These are phyloP conservation scores for Saitozyma sp. DNA, from an alignment of 768 basidiomycete genomes.

Conservation along the genomic window DNA sequence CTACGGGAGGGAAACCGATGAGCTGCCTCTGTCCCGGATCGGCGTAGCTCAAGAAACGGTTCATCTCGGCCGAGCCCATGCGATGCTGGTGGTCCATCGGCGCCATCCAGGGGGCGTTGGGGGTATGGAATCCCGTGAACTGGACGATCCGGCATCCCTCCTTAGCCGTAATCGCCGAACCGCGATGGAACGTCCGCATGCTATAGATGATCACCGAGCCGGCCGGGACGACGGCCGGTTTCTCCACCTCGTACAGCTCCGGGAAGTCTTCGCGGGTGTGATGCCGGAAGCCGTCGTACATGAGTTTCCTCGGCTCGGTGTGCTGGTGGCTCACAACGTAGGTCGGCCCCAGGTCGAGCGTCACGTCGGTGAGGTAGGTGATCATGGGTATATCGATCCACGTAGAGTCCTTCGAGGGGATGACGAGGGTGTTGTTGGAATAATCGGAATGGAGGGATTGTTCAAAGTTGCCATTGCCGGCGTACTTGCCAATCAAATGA, in stretches of 20 bases:
- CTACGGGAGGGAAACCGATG: no score
- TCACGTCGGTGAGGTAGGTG: constrained; percentile 8
- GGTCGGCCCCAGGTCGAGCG: constrained; percentile 13
- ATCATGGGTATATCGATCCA: constrained; percentile 17
- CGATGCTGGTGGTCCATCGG: no score
- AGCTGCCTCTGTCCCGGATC: no score
- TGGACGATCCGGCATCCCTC: no score
- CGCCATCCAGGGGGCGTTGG: no score
- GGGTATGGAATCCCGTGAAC: no score
- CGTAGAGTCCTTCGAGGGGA: not conserved
- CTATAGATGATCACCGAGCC: no score
- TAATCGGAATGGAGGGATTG: constrained; percentile 14
- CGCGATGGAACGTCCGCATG: no score
- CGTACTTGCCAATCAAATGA: constrained; percentile 14
- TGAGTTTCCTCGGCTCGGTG: constrained; percentile 6
- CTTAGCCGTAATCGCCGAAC: no score
- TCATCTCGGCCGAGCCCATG: no score
- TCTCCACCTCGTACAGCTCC: constrained; percentile 12
- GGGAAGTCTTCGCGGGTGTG: not conserved
- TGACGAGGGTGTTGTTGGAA: constrained; percentile 12
- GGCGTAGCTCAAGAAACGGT: no score
- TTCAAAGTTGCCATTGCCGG: constrained; percentile 12
- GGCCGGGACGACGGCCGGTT: no score
- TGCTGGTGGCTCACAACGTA: constrained; percentile 1
- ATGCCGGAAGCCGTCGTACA: not conserved